Base-by-base conservation (phyloP, 2,329 filamentous ascomycete genomes). In the Ophiocordyceps camponoti-saundersi region DNA sequence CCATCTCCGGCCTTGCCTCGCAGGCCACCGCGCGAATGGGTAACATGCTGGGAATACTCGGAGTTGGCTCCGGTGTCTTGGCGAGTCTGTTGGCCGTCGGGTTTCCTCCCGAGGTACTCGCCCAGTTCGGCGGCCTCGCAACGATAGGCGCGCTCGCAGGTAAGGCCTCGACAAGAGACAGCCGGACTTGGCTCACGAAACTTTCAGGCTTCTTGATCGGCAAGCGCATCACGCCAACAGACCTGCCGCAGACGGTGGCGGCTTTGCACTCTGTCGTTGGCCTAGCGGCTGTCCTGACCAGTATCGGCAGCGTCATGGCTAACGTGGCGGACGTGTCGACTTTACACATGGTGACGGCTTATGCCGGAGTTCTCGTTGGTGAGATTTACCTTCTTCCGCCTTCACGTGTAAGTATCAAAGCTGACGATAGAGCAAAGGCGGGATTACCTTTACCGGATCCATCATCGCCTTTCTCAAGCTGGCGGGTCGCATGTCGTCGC, bases 401-500 rank as follows among this genome's bases (percentile, higher is more conserved):
- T 40, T 7, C 3, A 18, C 21, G 6, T 20, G 18, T 40, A n/a
- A 3, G 32, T 11, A 4, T 40, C 36, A 3, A 13, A 6, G 36
- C n/a, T 40, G 36, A 40, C n/a, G 11, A 10, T 3, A 6, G 36
- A 20, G 18, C 6, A 16, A 41, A 72, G 70, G 75, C 53, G 88
- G 88, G 47, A 80, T 94, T 32, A 95, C 88, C 0, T 95, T 95
- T 58, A 95, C 87, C 0, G 88, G 88, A 2, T 92, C 85, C 2
- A 81, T 95, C 45, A 85, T 95, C 0, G 88, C 88, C 0, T 94
- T 93, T 64, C 62, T 93, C 58, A 95, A 95, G 61, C 77, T 95
- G 2, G 80, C 84, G 1, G 87, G 85, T 3, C 79, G 71, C 51
- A 88, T 94, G 79, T 82, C 82, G 0, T 93, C 86, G 0, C 79